phyloP scores from a whole-genome alignment of 2,329 filamentous ascomycete species.

The Chaetomiaceae sp. region DNA sequence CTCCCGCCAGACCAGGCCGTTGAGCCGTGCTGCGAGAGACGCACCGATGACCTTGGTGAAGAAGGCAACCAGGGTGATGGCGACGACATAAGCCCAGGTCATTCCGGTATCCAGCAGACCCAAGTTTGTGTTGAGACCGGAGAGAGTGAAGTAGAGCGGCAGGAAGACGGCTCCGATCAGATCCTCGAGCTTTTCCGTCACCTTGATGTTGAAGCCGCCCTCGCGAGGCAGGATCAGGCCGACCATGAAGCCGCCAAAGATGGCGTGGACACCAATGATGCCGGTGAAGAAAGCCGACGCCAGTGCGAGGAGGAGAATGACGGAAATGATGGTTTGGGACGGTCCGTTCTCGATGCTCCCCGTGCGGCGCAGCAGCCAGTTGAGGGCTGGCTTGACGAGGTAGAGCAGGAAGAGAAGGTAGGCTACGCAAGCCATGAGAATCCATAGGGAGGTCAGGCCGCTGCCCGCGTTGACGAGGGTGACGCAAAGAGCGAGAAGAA shows the following conservation, averaged over 20 bases:
- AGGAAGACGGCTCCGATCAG: constrained; percentile 77
- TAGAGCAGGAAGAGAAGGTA: constrained; percentile 73
- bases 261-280: constrained; percentile 88
- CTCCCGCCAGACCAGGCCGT: constrained; percentile 83
- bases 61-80: constrained; percentile 76
- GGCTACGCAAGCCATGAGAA: constrained; percentile 68
- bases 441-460: constrained; percentile 78
- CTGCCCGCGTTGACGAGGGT: constrained; percentile 83
- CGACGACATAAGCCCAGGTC: constrained; percentile 87
- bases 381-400: constrained; percentile 66
- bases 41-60: constrained; percentile 80
- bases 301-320: constrained; percentile 76
- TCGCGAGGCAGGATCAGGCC: constrained; percentile 89
- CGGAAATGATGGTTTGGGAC: constrained; percentile 73
- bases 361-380: constrained; percentile 67
- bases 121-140: constrained; percentile 81
- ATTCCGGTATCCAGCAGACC: constrained; percentile 76
- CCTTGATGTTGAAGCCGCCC: constrained; percentile 81
- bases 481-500: constrained; percentile 87
- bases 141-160: constrained; percentile 89
- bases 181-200: constrained; percentile 94
- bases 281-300: constrained; percentile 76
- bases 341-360: constrained; percentile 83
- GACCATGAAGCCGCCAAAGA: constrained; percentile 88
- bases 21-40: constrained; percentile 68